Base-by-base conservation (phyloP, 164 flowering plant genomes). In the Hamamelis virginiana region DNA sequence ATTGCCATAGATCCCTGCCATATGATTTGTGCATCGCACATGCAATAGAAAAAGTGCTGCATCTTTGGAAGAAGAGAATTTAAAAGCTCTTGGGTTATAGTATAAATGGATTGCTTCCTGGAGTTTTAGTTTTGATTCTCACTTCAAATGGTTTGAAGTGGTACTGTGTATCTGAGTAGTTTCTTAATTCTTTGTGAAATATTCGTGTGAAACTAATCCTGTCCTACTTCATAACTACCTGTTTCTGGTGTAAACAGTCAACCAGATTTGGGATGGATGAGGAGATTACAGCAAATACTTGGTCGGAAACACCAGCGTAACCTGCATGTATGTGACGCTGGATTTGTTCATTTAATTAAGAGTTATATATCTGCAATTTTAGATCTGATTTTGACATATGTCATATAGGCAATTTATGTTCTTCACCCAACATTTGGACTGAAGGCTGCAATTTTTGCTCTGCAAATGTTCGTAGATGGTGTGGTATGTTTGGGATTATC, bases 191-290 rank as follows among this genome's bases (percentile, higher is more conserved):
- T 33, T 33, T 33, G 41, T 33, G 41, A 33, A 33, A 33, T 2
- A 33, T 33, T 33, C 41, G 2, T 6, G 41, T 33, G 41, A 33
- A 33, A 33, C 41, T 33, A 33, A 33, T 33, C 2, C 6, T 2
- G 41, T 33, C 6, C 41, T 33, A 6, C 41, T 33, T 33, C 2
- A 2, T 33, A 6, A 33, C 41, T 33, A 33, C 6, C 41, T 2
- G 4, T 73, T 74, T 64, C 22, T 80, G 73, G 59, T 33, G 55
- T 72, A 41, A 64, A 67, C 79, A 96, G 99, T 28, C 98, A 89
- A 69, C 99, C 98, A 25, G 96, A 96, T 75, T 79, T 96, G 71
- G 99, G 99, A 72, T 93, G 91, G 93, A 90, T 96, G 90, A 90
- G 81, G 83, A 89, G 91, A 66, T 74, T 96, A 72, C 96, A 96